Percentiles rank a stretch among this genome's conserved stretches.
These are phyloP conservation scores for Aquilaria agallochum DNA, from an alignment of 441 rosid genomes.

Conservation along the genomic window DNA sequence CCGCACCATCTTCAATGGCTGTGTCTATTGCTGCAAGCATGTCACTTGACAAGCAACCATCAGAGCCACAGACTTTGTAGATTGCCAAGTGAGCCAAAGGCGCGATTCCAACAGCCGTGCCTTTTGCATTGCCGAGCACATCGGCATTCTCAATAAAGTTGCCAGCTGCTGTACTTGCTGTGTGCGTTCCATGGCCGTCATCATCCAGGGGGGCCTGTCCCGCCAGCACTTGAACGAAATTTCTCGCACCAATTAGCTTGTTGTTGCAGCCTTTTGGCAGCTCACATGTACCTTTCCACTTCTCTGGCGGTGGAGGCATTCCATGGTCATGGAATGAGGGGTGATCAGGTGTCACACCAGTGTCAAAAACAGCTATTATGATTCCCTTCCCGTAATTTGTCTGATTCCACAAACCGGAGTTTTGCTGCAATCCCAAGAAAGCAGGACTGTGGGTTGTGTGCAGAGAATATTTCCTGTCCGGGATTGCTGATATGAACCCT, in stretches of 20 bases:
- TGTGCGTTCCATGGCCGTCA: slow-evolving; percentile 78
- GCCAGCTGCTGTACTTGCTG: slow-evolving; percentile 76
- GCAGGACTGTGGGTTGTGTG: slow-evolving; percentile 44
- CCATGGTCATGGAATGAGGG: slow-evolving; percentile 50
- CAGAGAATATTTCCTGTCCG: slow-evolving; percentile 18
- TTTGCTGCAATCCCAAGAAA: slow-evolving; percentile 44
- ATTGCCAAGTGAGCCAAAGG: slow-evolving; percentile 76
- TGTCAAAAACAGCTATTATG: slow-evolving; percentile 44
- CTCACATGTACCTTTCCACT: slow-evolving; percentile 62
- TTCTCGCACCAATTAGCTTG: slow-evolving; percentile 49
- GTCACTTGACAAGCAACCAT: slow-evolving; percentile 35
- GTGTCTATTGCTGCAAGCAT: slow-evolving; percentile 43
- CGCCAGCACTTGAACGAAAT: slow-evolving; percentile 7
- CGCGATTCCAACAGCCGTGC: slow-evolving; percentile 81
- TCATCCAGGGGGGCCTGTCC: slow-evolving; percentile 35
- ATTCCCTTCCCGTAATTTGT: slow-evolving; percentile 46
- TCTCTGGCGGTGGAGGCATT: slow-evolving; percentile 44
- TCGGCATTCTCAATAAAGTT: slow-evolving; percentile 48
- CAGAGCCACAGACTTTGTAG: slow-evolving; percentile 54
- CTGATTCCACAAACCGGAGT: slow-evolving; percentile 29
- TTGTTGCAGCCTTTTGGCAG: slow-evolving; percentile 40
- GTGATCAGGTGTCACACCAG: slow-evolving; percentile 48
- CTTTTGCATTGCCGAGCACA: slow-evolving; percentile 59
- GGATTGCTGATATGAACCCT: slow-evolving; percentile 36
- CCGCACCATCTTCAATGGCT: slow-evolving; percentile 52